Conservation (phyloP, 2,329 filamentous ascomycete species). For the Neoscytalidium dimidiatum region DNA sequence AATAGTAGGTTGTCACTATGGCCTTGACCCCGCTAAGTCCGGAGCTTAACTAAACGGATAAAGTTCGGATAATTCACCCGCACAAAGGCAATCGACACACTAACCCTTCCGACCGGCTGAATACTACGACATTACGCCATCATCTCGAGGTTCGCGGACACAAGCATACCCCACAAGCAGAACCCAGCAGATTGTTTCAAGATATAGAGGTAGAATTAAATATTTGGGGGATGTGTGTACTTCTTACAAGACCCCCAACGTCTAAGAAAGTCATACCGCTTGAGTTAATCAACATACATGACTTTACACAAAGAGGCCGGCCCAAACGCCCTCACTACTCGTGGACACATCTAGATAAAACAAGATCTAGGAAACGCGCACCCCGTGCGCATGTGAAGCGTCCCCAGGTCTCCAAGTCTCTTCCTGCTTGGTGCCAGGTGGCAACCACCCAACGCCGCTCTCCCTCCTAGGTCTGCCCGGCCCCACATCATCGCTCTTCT, state of each 20-base stretch:
- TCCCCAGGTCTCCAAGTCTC: slow-evolving; percentile 66
- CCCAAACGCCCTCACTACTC: slow-evolving; percentile 9
- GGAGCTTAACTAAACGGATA: no score
- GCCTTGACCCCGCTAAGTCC: no score
- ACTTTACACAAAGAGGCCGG: slow-evolving; percentile 3
- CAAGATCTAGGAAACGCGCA: slow-evolving; percentile 13
- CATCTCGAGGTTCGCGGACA: neutral
- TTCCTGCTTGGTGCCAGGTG: slow-evolving; percentile 80
- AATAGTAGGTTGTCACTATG: no score
- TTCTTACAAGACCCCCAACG: neutral
- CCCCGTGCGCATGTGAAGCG: slow-evolving; percentile 8
- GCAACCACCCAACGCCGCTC: slow-evolving; percentile 60
- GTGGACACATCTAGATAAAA: neutral
- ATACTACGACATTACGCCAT: no score
- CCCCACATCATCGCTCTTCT: slow-evolving; percentile 58
- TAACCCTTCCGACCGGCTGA: no score
- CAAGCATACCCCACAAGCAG: neutral
- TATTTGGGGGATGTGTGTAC: neutral
- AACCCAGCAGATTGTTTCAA: neutral
- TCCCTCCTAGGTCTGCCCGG: slow-evolving; percentile 41
- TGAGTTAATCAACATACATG: slow-evolving; percentile 4
- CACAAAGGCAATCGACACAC: no score
- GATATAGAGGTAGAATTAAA: neutral
- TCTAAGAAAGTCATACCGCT: slow-evolving; percentile 9
- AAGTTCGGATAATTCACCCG: no score